Evolutionary conservation across 1,284 basidiomycete species (phyloP).

Genomic region (Heterobasidion annosum): DNA sequence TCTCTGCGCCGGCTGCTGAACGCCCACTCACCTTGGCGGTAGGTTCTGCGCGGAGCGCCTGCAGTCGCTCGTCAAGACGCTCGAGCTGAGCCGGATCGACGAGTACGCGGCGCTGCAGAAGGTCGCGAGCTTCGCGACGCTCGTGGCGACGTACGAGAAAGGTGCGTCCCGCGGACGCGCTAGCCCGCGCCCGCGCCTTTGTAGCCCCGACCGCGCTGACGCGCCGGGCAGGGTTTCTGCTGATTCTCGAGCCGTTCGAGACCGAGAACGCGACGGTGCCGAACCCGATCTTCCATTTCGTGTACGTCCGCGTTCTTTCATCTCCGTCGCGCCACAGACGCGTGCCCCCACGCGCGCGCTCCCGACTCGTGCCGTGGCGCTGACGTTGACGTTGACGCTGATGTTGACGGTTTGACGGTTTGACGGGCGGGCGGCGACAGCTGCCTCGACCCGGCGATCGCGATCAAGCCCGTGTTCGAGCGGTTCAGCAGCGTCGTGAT

Average conservation of each 20-base stretch:
- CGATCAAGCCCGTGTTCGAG: slow-evolving; percentile 97
- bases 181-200: no score
- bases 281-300: slow-evolving; percentile 96
- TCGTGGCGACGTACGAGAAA: slow-evolving; percentile 98
- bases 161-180: slow-evolving; percentile 31
- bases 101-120: slow-evolving; percentile 92
- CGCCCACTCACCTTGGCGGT: slow-evolving; percentile 27
- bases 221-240: slow-evolving; percentile 68
- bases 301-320: slow-evolving; percentile 33
- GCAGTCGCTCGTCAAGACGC: slow-evolving; percentile 88
- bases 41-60: slow-evolving; percentile 91
- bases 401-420: not conserved
- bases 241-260: slow-evolving; percentile 98
- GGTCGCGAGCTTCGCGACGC: slow-evolving; percentile 92
- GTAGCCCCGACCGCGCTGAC: not conserved
- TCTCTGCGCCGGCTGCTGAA: slow-evolving; percentile 2
- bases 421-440: slow-evolving; percentile 26
- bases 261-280: slow-evolving; percentile 98
- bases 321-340: not conserved
- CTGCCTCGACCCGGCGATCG: slow-evolving; percentile 95
- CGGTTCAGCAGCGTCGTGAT: slow-evolving; percentile 98
- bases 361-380: not conserved
- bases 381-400: not conserved
- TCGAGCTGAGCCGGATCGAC: slow-evolving; percentile 87
- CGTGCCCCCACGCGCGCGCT: not conserved